Evolutionary conservation across 352 stramenopile species (phyloP), one percentile per base, ranked within the genome.

Genomic region (Pythium oligandrum): DNA sequence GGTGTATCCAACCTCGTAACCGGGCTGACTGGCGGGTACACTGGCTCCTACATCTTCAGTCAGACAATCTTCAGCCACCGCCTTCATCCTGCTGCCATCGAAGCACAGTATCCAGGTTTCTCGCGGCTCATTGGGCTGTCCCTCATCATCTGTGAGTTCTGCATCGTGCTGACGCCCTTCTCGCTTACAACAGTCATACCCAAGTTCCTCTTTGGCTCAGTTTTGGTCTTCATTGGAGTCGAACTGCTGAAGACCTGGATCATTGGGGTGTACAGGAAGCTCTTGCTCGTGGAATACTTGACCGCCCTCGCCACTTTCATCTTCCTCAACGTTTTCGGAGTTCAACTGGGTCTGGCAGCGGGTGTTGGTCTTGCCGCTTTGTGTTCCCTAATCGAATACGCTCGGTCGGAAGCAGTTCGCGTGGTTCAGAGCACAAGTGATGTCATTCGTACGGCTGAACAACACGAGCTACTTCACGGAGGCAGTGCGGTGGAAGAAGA

Each of bases 191-290:
- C 83, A 4, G 87, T 95, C 50, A 68, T 98, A 6, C 96, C 96
- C 1, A 98, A 97, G 64, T 96, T 97, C 55, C 97, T 99, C 57
- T 99, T 99, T 68, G 96, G 95, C 12, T 91, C 88, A n/a, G 71
- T 98, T 11, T 85, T 99, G 55, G 87, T 98, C 4, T 96, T 98
- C 70, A 98, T 99, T 61, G 95, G 90, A 35, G 71, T 97, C 3
- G 96, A 99, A 61, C 67, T 99, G 7, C 89, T 98, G 69, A 86
- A 82, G 52, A 81, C 76, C 0, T 90, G 80, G 80, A 60, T 90
- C 6, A 51, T 88, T 17, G 73, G 65, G 7, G 75, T 85, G 11
- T 81, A 68, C 36, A 62, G 65, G n/a, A 90, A 89, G 53, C 54
- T 90, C 6, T 66, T 85, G 1, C 61, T 75, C 10, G 62, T 70